Conservation (phyloP, 768 basidiomycete species). For the Cyathus striatus region DNA sequence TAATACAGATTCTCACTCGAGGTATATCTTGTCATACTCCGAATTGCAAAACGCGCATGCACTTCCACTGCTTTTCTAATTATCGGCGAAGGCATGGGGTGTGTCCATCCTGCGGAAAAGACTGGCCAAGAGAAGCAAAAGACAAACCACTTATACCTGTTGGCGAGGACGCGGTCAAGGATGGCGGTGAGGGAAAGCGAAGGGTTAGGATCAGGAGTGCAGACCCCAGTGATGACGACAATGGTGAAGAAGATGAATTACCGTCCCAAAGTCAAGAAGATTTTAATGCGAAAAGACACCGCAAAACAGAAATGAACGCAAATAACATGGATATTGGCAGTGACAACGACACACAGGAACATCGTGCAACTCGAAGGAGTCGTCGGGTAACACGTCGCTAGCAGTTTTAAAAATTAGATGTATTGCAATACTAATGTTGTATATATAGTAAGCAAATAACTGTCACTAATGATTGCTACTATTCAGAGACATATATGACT, state of each 20-base stretch:
- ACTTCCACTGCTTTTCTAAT: constrained; percentile 56
- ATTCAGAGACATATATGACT: too few species aligned
- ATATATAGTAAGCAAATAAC: constrained; percentile 2
- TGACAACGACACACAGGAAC: constrained; percentile 26
- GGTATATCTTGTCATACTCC: constrained; percentile 57
- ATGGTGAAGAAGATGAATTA: constrained; percentile 35
- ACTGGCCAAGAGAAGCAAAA: constrained; percentile 55
- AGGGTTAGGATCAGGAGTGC: constrained; percentile 23
- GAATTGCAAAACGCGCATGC: constrained; percentile 63
- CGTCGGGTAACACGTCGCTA: constrained; percentile 20
- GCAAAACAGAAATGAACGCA: constrained; percentile 8
- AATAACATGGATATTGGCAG: constrained; percentile 39
- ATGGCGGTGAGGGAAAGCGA: constrained; percentile 48
- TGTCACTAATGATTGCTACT: neutral
- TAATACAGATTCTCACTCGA: constrained; percentile 55
- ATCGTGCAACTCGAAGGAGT: constrained; percentile 13
- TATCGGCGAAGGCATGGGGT: constrained; percentile 36
- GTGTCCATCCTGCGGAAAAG: constrained; percentile 54
- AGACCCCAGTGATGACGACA: constrained; percentile 36
- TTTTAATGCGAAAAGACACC: constrained; percentile 11
- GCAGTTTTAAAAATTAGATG: too few species aligned
- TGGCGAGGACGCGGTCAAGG: constrained; percentile 65
- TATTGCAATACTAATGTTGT: neutral
- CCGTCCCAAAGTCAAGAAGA: constrained; percentile 17
- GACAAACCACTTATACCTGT: constrained; percentile 45